A percentile compares a stretch with the other conserved stretches of the same genome.
These are phyloP conservation scores for Trichoderma breve DNA, from an alignment of 2,329 filamentous ascomycete genomes.

Conservation along the genomic window DNA sequence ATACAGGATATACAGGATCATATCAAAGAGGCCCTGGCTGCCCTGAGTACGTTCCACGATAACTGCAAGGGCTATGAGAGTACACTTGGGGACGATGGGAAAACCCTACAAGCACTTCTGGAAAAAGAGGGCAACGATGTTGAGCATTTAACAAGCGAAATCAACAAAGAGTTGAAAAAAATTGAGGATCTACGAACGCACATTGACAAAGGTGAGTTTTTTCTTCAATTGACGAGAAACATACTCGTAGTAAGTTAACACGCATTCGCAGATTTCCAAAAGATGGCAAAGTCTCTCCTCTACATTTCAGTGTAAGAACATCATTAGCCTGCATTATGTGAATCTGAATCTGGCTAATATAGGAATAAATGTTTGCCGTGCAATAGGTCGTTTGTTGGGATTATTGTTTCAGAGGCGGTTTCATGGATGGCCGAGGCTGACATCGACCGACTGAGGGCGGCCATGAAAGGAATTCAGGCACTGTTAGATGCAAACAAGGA, in stretches of 20 bases:
- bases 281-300: too few species aligned
- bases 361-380: not conserved
- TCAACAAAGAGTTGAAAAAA: not conserved
- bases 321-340: not conserved
- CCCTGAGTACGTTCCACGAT: not conserved
- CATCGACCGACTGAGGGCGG: not conserved
- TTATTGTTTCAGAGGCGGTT: too few species aligned
- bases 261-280: not conserved
- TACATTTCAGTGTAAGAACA: not conserved
- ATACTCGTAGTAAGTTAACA: not conserved
- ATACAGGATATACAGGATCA: not conserved
- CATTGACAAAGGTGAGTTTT: not conserved
- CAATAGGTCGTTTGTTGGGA: not conserved
- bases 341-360: not conserved
- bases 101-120: not conserved
- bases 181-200: not conserved
- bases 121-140: not conserved
- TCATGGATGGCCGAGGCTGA: too few species aligned
- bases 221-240: not conserved
- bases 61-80: not conserved
- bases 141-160: not conserved
- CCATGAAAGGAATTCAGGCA: not conserved
- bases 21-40: not conserved
- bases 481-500: not conserved
- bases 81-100: not conserved